Percentiles rank a stretch among this genome's conserved stretches.
These are phyloP conservation scores for Brassica carinata DNA, from an alignment of 345 rosid genomes.

Conservation along the genomic window DNA sequence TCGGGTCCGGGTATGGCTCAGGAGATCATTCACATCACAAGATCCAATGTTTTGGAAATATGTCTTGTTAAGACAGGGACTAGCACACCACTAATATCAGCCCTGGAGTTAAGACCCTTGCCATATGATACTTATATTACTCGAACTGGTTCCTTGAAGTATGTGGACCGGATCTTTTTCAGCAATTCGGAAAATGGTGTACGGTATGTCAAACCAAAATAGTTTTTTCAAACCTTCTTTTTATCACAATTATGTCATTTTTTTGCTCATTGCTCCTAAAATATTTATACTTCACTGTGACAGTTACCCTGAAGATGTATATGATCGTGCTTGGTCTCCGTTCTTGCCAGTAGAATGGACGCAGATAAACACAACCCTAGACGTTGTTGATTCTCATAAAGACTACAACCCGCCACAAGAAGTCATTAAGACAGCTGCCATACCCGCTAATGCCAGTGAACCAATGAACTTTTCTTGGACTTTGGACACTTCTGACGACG, in stretches of 20 bases:
- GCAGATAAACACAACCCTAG: slow-evolving; percentile 6
- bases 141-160: slow-evolving; percentile 5
- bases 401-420: slow-evolving; percentile 30
- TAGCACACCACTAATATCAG: neutral
- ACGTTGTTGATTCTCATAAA: neutral
- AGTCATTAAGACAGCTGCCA: slow-evolving; percentile 33
- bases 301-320: neutral
- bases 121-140: neutral
- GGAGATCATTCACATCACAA: slow-evolving; percentile 48
- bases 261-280: neutral
- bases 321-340: slow-evolving; percentile 40
- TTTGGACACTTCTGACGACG: neutral
- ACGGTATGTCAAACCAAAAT: neutral
- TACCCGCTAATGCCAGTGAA: slow-evolving; percentile 25
- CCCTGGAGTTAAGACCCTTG: slow-evolving; percentile 10
- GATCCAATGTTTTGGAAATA: slow-evolving; percentile 28
- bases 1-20: neutral
- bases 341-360: neutral
- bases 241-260: neutral
- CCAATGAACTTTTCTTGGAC: neutral
- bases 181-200: neutral
- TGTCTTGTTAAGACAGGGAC: slow-evolving; percentile 48
- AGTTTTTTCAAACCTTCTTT: neutral
- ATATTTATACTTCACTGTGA: neutral
- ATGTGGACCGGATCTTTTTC: neutral